Base-by-base conservation (phyloP, 1,284 basidiomycete genomes). In the Ganoderma resinaceum region DNA sequence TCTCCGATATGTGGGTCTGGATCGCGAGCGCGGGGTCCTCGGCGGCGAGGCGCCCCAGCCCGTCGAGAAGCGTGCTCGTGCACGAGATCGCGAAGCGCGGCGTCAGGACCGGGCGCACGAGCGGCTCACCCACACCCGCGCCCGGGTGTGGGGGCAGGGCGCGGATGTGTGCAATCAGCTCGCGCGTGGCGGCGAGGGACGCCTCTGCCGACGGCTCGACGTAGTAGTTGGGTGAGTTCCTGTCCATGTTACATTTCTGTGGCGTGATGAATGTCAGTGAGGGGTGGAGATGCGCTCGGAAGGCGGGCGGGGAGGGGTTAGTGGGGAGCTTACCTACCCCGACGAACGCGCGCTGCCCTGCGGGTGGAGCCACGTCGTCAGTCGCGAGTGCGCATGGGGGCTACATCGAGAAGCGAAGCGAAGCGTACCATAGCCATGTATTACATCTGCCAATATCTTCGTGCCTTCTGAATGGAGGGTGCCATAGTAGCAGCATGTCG, bases 11-110 rank as follows among this genome's bases (percentile, higher is more conserved):
- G 80, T 99, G 97, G 0, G 97, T 99, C 81, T 99, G 97, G 62
- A 98, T 92, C 53, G 88, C 87, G 43, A 99, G 83, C 0, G 82
- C 77, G 16, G 88, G 85, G 74, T 92, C 84, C 2, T 80, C 75
- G 52, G 78, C 75, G 0, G 88, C 89, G 52, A 96, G 81, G 2
- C 85, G 75, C 18, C 92, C 91, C 11, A 99, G 85, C 8, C 82
- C 81, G 0, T 76, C 65, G 59, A 99, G 86, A 43, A 98, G 88
- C n/a, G 88, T 83, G 16, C 86, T 79, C 0, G 95, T 91, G 80
- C 95, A 97, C n/a, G 93, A 91, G 71, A 99, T 93, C 35, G 97
- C 97, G 79, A 99, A 99, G 23, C 97, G 92, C 23, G 97, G 97
- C 0, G 97, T 99, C 57, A 99, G 82, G 76, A 97, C 90, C 0